Evolutionary conservation across 169 alveolate species (phyloP).

Genomic region (Plasmodium malariae): DNA sequence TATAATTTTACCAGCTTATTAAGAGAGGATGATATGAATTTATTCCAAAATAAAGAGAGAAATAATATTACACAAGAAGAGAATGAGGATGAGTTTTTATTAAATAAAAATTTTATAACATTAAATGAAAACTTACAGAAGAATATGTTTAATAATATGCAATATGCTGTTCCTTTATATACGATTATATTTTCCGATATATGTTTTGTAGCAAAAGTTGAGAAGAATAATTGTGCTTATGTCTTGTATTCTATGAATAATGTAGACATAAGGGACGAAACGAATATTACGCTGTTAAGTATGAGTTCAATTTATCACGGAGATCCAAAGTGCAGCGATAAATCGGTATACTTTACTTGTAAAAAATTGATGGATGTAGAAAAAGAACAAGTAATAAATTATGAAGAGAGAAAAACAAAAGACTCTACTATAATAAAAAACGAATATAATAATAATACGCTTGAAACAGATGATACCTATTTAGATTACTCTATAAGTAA

Average conservation of each 20-base stretch:
- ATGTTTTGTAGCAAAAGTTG: constrained; percentile 68
- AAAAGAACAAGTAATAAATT: neutral
- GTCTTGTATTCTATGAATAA: constrained; percentile 63
- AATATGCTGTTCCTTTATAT: constrained; percentile 59
- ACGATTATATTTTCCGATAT: constrained; percentile 46
- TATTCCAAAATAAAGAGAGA: constrained; percentile 21
- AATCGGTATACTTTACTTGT: neutral
- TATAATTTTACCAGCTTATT: constrained; percentile 22
- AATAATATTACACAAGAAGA: constrained; percentile 13
- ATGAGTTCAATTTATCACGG: constrained; percentile 72
- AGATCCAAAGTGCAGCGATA: constrained; percentile 23
- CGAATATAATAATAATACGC: neutral
- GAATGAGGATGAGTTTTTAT: neutral
- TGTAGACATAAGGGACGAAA: constrained; percentile 54
- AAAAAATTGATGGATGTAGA: neutral
- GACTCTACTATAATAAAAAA: neutral
- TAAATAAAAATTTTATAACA: constrained; percentile 42
- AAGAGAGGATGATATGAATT: constrained; percentile 44
- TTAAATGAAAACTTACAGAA: constrained; percentile 61
- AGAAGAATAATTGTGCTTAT: constrained; percentile 50
- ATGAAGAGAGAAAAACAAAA: neutral
- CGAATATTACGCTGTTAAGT: constrained; percentile 59
- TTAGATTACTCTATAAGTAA: constrained; percentile 50
- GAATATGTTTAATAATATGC: constrained; percentile 72
- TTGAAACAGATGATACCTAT: constrained; percentile 67